Base-by-base conservation (phyloP, 805 yeast genomes). In the Zygosaccharomyces siamensis region DNA sequence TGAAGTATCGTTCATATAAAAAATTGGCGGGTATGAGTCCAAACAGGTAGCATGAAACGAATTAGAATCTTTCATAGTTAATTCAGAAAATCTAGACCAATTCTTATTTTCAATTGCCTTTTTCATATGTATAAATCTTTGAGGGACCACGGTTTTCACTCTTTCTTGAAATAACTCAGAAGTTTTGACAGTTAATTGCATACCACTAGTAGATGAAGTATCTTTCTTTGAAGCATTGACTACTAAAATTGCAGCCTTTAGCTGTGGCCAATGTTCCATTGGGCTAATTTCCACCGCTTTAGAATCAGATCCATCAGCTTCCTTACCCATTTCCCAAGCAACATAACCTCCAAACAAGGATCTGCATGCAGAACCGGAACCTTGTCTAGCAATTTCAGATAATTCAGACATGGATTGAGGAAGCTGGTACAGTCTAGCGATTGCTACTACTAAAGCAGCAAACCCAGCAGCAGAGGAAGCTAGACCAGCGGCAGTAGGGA, bases 391-490 rank as follows among this genome's bases (percentile, higher is more conserved):
- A 63, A 93, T 86, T 63, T 84, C 85, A 55, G 96, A 87, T 54
- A 93, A 77, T 62, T 89, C 96, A 20, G 93, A 85, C 62, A 79
- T 75, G 52, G 85, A 79, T 62, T 86, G 86, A n/a, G 96, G 95
- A 51, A 93, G 80, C 67, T 86, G 69, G 72, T 84, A 93, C 50
- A 93, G 75, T 62, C 78, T 79, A 14, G 98, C 89, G 62, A 93
- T 80, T n/a, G 97, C 87, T 43, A 80, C 80, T 20, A 92, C 95
- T 52, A 93, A 76, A 7, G 99, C 99, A 31, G 99, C 97, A 69
- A 89, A 92, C 0, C 99, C 99, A 7, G 99, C 98, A 11, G 99
- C 99, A 4, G 96, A 86, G 0, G 97, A 89, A 0, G 99, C 99
- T 59, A 93, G 77, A 2, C 99, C 99, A 5, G 99, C 99, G 28